Evolutionary conservation across 1,284 basidiomycete genomes (phyloP).

Genomic region (Tylopilus orsonianus): DNA sequence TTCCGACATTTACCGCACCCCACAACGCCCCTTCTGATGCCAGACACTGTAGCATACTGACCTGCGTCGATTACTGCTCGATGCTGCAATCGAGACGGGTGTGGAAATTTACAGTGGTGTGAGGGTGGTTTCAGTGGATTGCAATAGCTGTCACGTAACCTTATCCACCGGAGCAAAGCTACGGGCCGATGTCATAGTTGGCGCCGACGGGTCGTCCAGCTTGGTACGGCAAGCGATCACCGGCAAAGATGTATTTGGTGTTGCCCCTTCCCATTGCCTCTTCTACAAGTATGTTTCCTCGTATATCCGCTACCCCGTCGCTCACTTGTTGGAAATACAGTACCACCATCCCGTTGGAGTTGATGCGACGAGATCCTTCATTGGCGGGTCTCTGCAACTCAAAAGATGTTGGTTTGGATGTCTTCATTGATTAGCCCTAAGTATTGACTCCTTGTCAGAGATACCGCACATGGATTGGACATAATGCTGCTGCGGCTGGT

Average conservation of each 20-base stretch:
- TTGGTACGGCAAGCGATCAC: constrained; percentile 20
- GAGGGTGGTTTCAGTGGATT: constrained; percentile 40
- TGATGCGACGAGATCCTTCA: constrained; percentile 39
- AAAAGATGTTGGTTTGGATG: constrained; percentile 32
- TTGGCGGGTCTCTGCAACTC: constrained; percentile 33
- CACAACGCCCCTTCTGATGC: constrained; percentile 3
- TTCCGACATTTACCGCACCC: not conserved
- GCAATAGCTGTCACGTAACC: constrained; percentile 32
- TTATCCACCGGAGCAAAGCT: constrained; percentile 49
- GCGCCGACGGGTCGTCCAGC: constrained; percentile 54
- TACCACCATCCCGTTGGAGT: constrained; percentile 42
- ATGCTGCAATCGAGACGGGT: constrained; percentile 45
- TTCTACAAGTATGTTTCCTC: constrained; percentile 46
- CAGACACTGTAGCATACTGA: constrained; percentile 27
- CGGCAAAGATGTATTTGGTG: constrained; percentile 15
- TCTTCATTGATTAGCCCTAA: not conserved
- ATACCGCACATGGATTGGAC: constrained; percentile 43
- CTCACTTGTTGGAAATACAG: constrained; percentile 31
- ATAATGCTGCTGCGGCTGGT: constrained; percentile 35
- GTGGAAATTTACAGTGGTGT: constrained; percentile 42
- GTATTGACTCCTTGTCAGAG: constrained; percentile 28
- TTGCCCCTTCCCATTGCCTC: constrained; percentile 24
- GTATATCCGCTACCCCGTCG: not conserved
- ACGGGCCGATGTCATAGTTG: constrained; percentile 58
- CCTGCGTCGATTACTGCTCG: constrained; percentile 39